Evolutionary conservation across 108 stramenopile species (phyloP), one percentile per base, ranked within the genome.

Genomic region (Thalassiosira profunda): DNA sequence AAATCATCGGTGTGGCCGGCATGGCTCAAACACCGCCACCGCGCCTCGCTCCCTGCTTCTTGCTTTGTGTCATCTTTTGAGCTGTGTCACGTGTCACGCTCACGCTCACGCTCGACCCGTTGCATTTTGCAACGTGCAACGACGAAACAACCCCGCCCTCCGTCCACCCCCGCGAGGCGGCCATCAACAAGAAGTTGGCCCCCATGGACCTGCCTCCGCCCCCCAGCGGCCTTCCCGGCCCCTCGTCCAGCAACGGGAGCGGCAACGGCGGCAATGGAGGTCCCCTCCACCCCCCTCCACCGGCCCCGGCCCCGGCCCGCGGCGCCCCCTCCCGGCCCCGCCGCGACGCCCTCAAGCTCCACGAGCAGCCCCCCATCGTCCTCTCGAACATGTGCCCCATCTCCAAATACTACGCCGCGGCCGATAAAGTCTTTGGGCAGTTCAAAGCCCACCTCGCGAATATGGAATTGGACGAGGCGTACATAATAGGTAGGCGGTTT

Each of bases 401-500:
- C 18, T 71, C 79, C 21, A 74, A 81, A 46, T 94, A 94, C 68
- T 94, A 90, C 55, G 73, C 72, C 17, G 84, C 90, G 20, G 85
- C 93, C 11, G 83, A 90, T 23, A 90, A 82, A 48, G 87, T 93
- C 25, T 41, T 88, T 36, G 59, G 52, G 36, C 69, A 73, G 37
- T 88, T 88, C 59, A 80, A 83, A 58, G 4, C 47, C 12, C 74
- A 80, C 29, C 58, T 86, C 2, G 67, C 74, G 34, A 26, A 49
- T 12, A 61, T 60, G 4, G 70, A 79, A 17, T 56, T 92, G 24
- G 93, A 94, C 40, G 83, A 84, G 61, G 90, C 93, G 0, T 94
- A 82, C 46, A 86, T 94, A 11, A 89, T 83, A 59, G 93, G 93
- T 11, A 74, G 83, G 49, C 72, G 93, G 38, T 94, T 89, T 64